Evolutionary conservation across 2,329 filamentous ascomycete species (phyloP), one percentile per base, ranked within the genome.

Genomic region (Claviceps spartinae): DNA sequence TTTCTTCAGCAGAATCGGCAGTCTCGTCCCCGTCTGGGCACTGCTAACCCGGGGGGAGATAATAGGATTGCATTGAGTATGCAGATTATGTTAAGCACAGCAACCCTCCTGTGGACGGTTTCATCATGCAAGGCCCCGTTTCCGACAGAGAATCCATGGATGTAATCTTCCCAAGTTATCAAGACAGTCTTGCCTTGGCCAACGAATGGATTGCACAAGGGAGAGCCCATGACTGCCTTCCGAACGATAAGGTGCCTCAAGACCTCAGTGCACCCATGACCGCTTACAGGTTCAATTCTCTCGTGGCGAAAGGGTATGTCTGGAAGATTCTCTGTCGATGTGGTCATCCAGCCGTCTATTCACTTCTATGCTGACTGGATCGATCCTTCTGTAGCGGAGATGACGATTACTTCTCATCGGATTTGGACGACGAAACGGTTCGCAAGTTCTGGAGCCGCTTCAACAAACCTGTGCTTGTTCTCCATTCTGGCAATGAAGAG

Each of bases 321-420:
- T 9, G 9, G 8, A 20, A 8, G 24, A 20, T 24, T 26, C 20
- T 41, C 13, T 22, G n/a, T 7, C 24, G 11, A 14, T 4, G 7
- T 9, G 11, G 1, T 36, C 7, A 11, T 18, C 14, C 38, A 18
- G 38, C 2, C 18, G 20, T 7, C 16, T 49, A 18, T 30, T 16
- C 26, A 22, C 14, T 26, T 3, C 34, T 30, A 22, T 20, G 3
- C 26, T 38, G 30, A 47, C 24, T n/a, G 5, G 8, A 18, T 38
- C 51, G n/a, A 36, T 14, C 16, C 8, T 34, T 11, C 42, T 48
- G 9, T 34, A 79, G 81, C 5, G 85, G 83, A 9, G 84, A 86
- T 54, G 90, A 96, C 63, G 90, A 95, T 63, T 88, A 86, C 62
- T 95, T 95, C 69, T 90, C 85, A n/a, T 82, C 81, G 2, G 86